Evolutionary conservation across 371 early-diverging fungal genomes (phyloP), one percentile per base, ranked within the genome.

Genomic region (Syncephalis fuscata): DNA sequence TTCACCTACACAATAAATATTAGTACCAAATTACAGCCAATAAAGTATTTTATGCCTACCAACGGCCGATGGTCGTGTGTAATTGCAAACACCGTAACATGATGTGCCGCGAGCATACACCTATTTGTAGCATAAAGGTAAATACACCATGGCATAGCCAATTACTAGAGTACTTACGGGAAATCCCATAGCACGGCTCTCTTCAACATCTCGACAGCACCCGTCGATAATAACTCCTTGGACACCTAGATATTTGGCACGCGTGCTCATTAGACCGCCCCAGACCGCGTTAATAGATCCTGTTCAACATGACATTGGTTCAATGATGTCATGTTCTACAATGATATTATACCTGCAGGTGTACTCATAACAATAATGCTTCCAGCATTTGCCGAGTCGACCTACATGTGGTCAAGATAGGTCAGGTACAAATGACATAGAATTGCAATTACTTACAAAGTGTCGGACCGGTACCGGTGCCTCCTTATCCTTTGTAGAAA

Each of bases 231-330:
- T 72, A 2, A 77, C 80, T 0, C 80, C 88, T 23, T 62, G 59
- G 2, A 66, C 74, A 7, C 76, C 74, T 43, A 66, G 63, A 8
- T 54, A 53, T 45, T 67, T 68, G 0, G 85, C 86, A 51, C 88
- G 67, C 11, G 85, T 76, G 0, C 77, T 71, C 79, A 86, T 78
- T 20, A 86, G 63, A 3, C 86, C 86, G 14, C 88, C 88, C 78
- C 81, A 86, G 19, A 79, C 76, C 10, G 85, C 88, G 52, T 84
- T 84, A 44, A 69, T n/a, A 39, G 52, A 3, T 23, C 44, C 51
- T 51, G n/a, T n/a, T n/a, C n/a, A n/a, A n/a, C n/a, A n/a, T n/a
- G n/a, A n/a, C n/a, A n/a, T n/a, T n/a, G n/a, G n/a, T n/a, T n/a
- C n/a, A 32, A 32, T 21, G 21, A 36, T 16, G 36, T 27, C 19